Evolutionary conservation across 257 asterid species (phyloP).

Genomic region (Lycium ferocissimum): DNA sequence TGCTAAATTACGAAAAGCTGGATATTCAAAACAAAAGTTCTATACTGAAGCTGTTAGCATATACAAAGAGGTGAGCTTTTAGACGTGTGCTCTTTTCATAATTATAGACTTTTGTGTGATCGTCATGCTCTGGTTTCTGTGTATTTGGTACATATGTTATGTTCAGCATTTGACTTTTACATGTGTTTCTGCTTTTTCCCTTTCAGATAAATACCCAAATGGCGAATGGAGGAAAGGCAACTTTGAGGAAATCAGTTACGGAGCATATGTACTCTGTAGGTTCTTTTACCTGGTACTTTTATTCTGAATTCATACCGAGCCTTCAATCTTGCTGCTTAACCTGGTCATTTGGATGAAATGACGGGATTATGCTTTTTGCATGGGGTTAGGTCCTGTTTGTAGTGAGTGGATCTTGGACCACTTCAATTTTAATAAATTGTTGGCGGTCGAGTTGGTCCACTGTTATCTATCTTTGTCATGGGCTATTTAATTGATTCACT

Average conservation of each 20-base stretch:
- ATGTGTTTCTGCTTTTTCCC: not conserved
- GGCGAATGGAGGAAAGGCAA: slow-evolving; percentile 85
- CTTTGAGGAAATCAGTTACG: slow-evolving; percentile 78
- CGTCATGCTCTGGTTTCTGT: not conserved
- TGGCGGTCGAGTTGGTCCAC: not conserved
- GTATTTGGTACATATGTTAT: not conserved
- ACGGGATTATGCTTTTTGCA: not conserved
- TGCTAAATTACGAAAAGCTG: slow-evolving; percentile 73
- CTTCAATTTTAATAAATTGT: not conserved
- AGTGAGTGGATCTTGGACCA: slow-evolving; percentile 2
- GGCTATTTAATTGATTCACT: not conserved
- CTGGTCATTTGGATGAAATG: not conserved
- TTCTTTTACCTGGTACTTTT: slow-evolving; percentile 31
- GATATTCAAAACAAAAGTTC: slow-evolving; percentile 79
- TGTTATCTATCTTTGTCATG: not conserved
- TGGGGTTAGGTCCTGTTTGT: slow-evolving; percentile 15
- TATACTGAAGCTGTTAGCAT: slow-evolving; percentile 72
- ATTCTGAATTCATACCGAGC: not conserved
- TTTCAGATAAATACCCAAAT: slow-evolving; percentile 79
- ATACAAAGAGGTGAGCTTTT: slow-evolving; percentile 78
- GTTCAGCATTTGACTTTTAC: slow-evolving; percentile 5
- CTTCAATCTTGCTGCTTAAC: slow-evolving; percentile 2
- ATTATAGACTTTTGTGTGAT: slow-evolving; percentile 32
- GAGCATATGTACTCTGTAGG: slow-evolving; percentile 96
- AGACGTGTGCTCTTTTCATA: slow-evolving; percentile 24